Conservation (phyloP, 345 rosid genomes). For the Citrus unshiu region DNA sequence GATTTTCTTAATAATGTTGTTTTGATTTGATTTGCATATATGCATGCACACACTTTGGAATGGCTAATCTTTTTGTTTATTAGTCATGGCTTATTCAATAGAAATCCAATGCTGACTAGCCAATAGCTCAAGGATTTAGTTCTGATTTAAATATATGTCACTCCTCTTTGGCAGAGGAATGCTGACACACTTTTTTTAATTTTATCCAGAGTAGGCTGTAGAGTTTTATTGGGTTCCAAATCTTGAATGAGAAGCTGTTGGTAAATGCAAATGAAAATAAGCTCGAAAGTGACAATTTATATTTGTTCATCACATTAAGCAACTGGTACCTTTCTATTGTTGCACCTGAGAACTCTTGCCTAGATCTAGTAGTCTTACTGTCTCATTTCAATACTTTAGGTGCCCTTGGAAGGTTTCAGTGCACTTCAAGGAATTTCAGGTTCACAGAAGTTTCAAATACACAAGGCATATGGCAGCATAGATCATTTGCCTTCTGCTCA, state of each 20-base stretch:
- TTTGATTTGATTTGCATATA: not conserved
- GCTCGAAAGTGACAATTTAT: not conserved
- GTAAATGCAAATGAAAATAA: not conserved
- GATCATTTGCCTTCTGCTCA: constrained; percentile 97
- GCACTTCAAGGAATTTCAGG: constrained; percentile 99
- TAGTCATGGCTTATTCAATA: not conserved
- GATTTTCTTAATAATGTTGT: not conserved
- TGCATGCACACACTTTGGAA: not conserved
- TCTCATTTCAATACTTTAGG: constrained; percentile 35
- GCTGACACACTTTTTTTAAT: not conserved
- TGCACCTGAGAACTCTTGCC: not conserved
- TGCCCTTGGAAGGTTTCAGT: constrained; percentile 93
- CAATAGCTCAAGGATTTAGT: not conserved
- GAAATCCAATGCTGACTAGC: not conserved
- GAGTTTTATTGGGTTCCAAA: not conserved
- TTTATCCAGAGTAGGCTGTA: not conserved
- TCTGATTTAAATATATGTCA: not conserved
- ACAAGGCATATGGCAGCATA: constrained; percentile 93
- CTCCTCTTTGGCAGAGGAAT: not conserved
- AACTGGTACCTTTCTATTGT: not conserved
- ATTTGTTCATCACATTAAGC: not conserved
- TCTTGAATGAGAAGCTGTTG: not conserved
- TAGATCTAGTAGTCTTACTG: not conserved
- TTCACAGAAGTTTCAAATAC: constrained; percentile 92
- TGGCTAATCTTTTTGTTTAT: not conserved